Percentiles rank a stretch among this genome's conserved stretches.
phyloP scores from a whole-genome alignment of 2,329 filamentous ascomycete genomes.

The Fusarium nematophilum region DNA sequence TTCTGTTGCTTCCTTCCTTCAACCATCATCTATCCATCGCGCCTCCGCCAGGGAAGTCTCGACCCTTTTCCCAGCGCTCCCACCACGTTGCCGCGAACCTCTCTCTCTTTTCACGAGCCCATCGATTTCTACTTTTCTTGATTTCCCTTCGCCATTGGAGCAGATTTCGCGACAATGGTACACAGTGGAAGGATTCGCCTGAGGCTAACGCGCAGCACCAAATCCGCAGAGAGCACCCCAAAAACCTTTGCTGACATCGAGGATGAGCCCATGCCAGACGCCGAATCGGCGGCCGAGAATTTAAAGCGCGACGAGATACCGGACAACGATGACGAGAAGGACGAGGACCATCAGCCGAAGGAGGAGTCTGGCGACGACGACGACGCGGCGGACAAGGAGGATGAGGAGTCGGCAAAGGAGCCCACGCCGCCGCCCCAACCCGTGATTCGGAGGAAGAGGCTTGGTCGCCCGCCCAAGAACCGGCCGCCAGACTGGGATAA shows the following conservation, averaged over 20 bases:
- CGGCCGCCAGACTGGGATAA: constrained; percentile 82
- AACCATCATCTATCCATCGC: not conserved
- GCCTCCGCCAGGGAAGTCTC: too few species aligned
- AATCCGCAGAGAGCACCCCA: constrained; percentile 55
- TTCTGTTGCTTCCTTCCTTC: constrained; percentile 12
- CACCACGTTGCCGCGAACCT: not conserved
- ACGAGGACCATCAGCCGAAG: constrained; percentile 65
- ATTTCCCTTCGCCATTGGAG: constrained; percentile 13
- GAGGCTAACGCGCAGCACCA: constrained; percentile 48
- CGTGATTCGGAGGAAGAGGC: constrained; percentile 77
- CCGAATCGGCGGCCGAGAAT: constrained; percentile 41
- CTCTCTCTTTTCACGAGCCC: not conserved
- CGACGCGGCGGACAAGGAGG: constrained; percentile 51
- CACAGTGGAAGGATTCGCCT: constrained; percentile 46
- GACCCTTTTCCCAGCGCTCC: too few species aligned
- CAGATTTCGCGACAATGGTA: constrained; percentile 38
- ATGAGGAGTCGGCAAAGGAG: constrained; percentile 61
- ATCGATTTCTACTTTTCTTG: constrained; percentile 2
- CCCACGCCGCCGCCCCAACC: constrained; percentile 68
- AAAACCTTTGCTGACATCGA: constrained; percentile 56
- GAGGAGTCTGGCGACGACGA: constrained; percentile 60
- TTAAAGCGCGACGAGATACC: constrained; percentile 57
- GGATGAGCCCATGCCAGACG: constrained; percentile 48
- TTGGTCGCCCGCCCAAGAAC: constrained; percentile 90
- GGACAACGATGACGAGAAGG: constrained; percentile 51